phyloP scores from a whole-genome alignment of 2,329 filamentous ascomycete genomes.

The Monilinia polystroma region DNA sequence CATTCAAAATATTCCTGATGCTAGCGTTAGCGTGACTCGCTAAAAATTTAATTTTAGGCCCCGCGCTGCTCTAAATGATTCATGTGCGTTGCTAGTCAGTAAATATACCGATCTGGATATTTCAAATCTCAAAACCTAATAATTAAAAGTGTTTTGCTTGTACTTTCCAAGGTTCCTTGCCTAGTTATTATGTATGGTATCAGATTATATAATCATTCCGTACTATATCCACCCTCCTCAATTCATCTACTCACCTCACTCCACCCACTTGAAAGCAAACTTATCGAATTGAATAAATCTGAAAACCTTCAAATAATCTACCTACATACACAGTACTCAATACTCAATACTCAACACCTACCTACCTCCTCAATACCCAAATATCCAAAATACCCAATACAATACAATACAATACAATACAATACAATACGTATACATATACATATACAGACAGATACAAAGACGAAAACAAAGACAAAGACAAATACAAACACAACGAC shows the following conservation, averaged over 20 bases:
- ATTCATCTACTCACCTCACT: conserved; percentile 13
- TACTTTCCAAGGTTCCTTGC: too few species aligned
- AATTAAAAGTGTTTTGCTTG: too few species aligned
- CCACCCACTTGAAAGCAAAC: conserved; percentile 12
- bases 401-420: too few species aligned
- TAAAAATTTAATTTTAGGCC: conserved; percentile 23
- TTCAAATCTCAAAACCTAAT: too few species aligned
- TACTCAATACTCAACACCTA: neutral
- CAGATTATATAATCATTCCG: neutral
- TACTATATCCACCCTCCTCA: neutral
- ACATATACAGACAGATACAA: neutral
- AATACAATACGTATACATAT: neutral
- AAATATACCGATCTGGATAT: too few species aligned
- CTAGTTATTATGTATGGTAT: too few species aligned
- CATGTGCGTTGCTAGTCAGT: neutral
- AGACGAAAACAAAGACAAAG: too few species aligned
- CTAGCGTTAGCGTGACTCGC: conserved; percentile 20
- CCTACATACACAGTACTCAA: neutral
- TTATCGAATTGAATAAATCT: conserved; percentile 6
- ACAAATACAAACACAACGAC: neutral
- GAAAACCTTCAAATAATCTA: conserved; percentile 4
- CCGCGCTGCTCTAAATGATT: conserved; percentile 25
- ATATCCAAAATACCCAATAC: neutral
- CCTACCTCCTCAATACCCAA: neutral
- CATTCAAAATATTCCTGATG: conserved; percentile 21